Evolutionary conservation across 2,329 filamentous ascomycete genomes (phyloP), one percentile per base, ranked within the genome.

Genomic region (Fusarium sp.): DNA sequence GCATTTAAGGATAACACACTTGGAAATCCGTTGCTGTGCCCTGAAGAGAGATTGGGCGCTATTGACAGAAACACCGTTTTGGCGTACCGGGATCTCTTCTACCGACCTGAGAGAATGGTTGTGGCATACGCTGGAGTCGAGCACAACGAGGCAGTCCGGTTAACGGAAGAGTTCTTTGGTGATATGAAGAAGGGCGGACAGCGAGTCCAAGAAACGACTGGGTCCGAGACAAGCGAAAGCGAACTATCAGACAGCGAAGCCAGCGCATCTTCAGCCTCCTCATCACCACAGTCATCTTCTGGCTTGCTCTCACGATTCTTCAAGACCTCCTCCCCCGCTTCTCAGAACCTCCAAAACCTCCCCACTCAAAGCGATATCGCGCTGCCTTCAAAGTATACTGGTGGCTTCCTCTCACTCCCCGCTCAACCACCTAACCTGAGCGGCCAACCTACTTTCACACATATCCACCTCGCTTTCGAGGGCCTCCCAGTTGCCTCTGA

Each of bases 391-490:
- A 91, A 90, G 75, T 99, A 99, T 80, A 98, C 95, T 0, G 96
- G 96, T 74, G 96, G 96, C 55, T 97, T 97, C 82, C 88, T 97
- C 62, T 91, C 92, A 3, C 89, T 97, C 13, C 94, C 94, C 2
- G 85, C 90, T 0, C 91, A 96, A 47, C 92, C 93, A 4, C 90
- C 91, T 1, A 92, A 93, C 0, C 92, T 93, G 25, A 89, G 90
- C 75, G 84, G 92, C 58, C 62, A 67, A 7, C 93, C 93, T 30
- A 88, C 89, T 55, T 90, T 97, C 71, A 96, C 93, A 20, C 92
- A 99, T 80, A 94, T 99, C 73, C 94, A 98, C 82, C 87, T 99
- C 70, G 94, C 94, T 59, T 98, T 99, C 74, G 96, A 99, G 82
- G 94, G 94, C 25, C 88, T 97, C 3, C 93, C 95, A 52, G 96